Base-by-base conservation (phyloP, 495 filamentous ascomycete species). In the Trichodelitschia bisporula region DNA sequence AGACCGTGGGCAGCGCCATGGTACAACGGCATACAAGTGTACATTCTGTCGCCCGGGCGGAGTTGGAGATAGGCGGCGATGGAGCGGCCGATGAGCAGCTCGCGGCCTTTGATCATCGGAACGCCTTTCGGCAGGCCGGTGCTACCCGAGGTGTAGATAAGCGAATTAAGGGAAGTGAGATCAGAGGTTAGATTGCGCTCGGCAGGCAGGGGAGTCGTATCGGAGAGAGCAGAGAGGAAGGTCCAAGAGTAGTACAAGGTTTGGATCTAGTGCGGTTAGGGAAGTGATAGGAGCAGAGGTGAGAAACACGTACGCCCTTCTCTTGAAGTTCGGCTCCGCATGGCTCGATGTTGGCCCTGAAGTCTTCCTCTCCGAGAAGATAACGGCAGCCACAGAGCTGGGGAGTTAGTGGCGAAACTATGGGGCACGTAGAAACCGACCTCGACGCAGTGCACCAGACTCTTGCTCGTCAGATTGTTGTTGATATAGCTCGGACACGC, bases 51-150 rank as follows among this genome's bases (percentile, higher is more conserved):
- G n/a, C 28, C 11, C 15, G 41, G 41, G 12, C 29, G 40, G 13
- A 43, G 16, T 1, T 19, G 11, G 2, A 43, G 35, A 26, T 37
- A 38, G 14, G 11, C 12, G 2, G 41, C 32, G 3, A 30, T 34
- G 9, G 16, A 8, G 20, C 30, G 30, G 26, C 46, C 32, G 4
- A 45, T 23, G 2, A 33, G 17, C 17, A 50, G 47, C 0, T 35
- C 40, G 4, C 54, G 45, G 14, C 36, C 42, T 0, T 40, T 34
- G 3, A 39, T 32, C 24, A 57, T 48, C 2, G 41, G 30, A 21
- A 49, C 48, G 4, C 45, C 60, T 39, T 66, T 66, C 4, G 61
- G 59, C 29, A 60, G 43, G 1, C 60, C 60, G 1, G 61, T 66
- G 2, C 59, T 66, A 2, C 61, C 61, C 4, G 40, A 41, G 17